Evolutionary conservation across 805 yeast species (phyloP).

Genomic region (Monosporozyma solicola): DNA sequence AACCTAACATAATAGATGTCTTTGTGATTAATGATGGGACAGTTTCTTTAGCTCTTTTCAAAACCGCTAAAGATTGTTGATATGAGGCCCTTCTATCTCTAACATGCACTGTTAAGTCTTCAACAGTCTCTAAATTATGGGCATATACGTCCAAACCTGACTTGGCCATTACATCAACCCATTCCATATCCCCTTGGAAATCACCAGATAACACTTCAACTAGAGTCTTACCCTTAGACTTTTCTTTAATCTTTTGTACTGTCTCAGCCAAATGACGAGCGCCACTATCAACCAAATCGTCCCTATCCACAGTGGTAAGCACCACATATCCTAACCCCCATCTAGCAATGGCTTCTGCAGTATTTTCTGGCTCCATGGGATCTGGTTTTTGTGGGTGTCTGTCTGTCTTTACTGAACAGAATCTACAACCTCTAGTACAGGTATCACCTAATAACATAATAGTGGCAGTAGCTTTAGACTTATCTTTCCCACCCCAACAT

Average conservation of each 20-base stretch:
- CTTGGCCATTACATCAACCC: conserved; percentile 69
- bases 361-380: conserved; percentile 94
- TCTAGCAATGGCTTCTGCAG: conserved; percentile 92
- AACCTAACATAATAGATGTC: conserved; percentile 91
- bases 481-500: conserved; percentile 95
- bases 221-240: conserved; percentile 72
- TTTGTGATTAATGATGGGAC: conserved; percentile 76
- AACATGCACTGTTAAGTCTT: conserved; percentile 85
- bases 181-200: conserved; percentile 79
- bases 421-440: conserved; percentile 98
- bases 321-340: conserved; percentile 99
- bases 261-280: conserved; percentile 85
- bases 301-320: conserved; percentile 94
- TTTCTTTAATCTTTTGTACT: conserved; percentile 69
- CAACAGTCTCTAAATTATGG: conserved; percentile 94
- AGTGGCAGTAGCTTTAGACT: conserved; percentile 77
- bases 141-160: conserved; percentile 95
- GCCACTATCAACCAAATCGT: conserved; percentile 90
- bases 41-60: conserved; percentile 69
- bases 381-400: conserved; percentile 83
- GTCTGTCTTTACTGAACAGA: conserved; percentile 92
- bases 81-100: conserved; percentile 96
- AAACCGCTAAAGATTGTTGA: conserved; percentile 73
- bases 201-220: conserved; percentile 95
- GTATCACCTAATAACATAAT: conserved; percentile 98